Percentiles rank a stretch among this genome's conserved stretches.
These are phyloP conservation scores for Melanogaster broomeanus DNA, from an alignment of 768 basidiomycete species.

Conservation along the genomic window DNA sequence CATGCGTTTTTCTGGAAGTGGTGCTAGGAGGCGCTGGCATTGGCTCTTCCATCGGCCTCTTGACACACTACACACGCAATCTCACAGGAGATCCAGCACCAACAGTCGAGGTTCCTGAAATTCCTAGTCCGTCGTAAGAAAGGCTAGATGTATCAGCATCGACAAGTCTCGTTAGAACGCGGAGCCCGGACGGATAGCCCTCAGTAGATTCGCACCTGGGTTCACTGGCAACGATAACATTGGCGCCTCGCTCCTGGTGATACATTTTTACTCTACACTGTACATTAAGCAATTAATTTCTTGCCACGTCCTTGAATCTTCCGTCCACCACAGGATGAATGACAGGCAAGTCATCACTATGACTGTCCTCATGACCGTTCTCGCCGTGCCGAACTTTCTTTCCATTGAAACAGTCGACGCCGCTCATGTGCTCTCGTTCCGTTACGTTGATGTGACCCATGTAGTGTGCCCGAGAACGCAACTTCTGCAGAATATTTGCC, in stretches of 20 bases:
- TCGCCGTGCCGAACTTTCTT: slow-evolving; percentile 36
- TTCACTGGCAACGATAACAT: not conserved
- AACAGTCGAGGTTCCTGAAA: slow-evolving; percentile 37
- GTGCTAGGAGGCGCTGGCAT: slow-evolving; percentile 72
- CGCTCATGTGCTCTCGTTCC: slow-evolving; percentile 73
- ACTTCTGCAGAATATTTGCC: slow-evolving; percentile 41
- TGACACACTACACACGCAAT: slow-evolving; percentile 55
- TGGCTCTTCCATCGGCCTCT: slow-evolving; percentile 60
- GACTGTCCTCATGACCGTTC: slow-evolving; percentile 12
- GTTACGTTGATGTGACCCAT: slow-evolving; percentile 59
- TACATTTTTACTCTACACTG: slow-evolving; percentile 10
- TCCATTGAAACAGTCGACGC: slow-evolving; percentile 75
- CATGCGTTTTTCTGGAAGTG: slow-evolving; percentile 41
- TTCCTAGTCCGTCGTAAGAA: slow-evolving; percentile 15
- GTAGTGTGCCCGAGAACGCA: slow-evolving; percentile 55
- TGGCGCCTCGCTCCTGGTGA: not conserved
- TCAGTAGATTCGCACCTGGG: not conserved
- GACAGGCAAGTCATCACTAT: slow-evolving; percentile 26
- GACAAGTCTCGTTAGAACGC: not conserved
- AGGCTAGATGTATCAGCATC: not conserved
- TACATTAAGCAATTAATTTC: slow-evolving; percentile 18
- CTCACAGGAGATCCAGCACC: slow-evolving; percentile 57
- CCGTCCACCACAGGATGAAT: no score
- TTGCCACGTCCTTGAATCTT: slow-evolving; percentile 29
- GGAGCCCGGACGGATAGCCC: not conserved